These are phyloP conservation scores for Linum trigynum DNA, from an alignment of 345 rosid species.

Conservation along the genomic window DNA sequence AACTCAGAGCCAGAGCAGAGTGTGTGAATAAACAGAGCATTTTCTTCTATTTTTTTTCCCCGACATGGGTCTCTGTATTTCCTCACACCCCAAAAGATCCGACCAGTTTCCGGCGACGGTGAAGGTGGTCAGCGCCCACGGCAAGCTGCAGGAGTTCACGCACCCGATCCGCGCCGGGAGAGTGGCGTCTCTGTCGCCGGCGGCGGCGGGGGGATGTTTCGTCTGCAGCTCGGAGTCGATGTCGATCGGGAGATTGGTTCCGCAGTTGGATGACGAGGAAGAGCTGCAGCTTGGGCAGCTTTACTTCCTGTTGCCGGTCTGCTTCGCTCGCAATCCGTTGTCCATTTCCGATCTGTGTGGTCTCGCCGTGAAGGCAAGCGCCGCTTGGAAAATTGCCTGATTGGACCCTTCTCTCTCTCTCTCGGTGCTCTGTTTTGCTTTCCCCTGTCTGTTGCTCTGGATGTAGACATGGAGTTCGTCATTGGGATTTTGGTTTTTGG, in stretches of 20 bases:
- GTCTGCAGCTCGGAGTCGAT: constrained; percentile 32
- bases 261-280: constrained; percentile 22
- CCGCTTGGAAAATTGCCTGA: constrained; percentile 4
- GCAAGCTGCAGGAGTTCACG: constrained; percentile 21
- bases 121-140: constrained; percentile 19
- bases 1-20: too few relatives aligned
- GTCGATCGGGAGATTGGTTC: constrained; percentile 20
- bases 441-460: constrained; percentile 16
- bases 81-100: constrained; percentile 8
- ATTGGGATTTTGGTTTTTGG: not conserved
- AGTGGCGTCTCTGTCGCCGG: constrained; percentile 20
- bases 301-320: constrained; percentile 29
- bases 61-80: constrained; percentile 28
- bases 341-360: constrained; percentile 25
- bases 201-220: constrained; percentile 8
- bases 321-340: constrained; percentile 16
- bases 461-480: constrained; percentile 5
- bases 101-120: constrained; percentile 8
- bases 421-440: constrained; percentile 2
- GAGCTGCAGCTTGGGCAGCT: constrained; percentile 29
- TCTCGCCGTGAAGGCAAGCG: constrained; percentile 30
- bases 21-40: not conserved
- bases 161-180: constrained; percentile 14
- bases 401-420: constrained; percentile 3
- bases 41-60: constrained; percentile 9